phyloP scores from a whole-genome alignment of 2,329 filamentous ascomycete species.

The Davidsoniella australis region DNA sequence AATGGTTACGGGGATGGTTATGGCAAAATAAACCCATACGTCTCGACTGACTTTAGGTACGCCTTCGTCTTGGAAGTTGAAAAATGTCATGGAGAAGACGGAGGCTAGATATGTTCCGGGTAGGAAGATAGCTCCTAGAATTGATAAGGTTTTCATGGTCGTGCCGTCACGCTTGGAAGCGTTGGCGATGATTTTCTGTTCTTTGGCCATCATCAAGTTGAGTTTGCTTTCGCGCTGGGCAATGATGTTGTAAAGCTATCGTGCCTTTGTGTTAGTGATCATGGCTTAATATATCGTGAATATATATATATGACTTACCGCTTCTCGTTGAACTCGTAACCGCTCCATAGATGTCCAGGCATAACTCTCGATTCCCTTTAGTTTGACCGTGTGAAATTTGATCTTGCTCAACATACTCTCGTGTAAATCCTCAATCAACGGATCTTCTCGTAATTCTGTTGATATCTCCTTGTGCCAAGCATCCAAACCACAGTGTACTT shows the following conservation, averaged over 20 bases:
- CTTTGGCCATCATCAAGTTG: constrained; percentile 44
- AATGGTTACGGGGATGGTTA: constrained; percentile 40
- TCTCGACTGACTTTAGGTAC: constrained; percentile 30
- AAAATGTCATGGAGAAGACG: constrained; percentile 50
- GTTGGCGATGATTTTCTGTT: constrained; percentile 41
- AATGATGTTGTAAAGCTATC: constrained; percentile 47
- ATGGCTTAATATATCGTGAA: neutral
- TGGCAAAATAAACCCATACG: constrained; percentile 46
- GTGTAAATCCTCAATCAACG: constrained; percentile 22
- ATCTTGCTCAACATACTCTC: constrained; percentile 34
- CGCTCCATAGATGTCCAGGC: constrained; percentile 44
- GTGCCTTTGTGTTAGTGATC: neutral
- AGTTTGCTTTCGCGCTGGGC: constrained; percentile 47
- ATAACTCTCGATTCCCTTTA: constrained; percentile 45
- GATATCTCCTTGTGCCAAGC: constrained; percentile 21
- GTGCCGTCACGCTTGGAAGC: constrained; percentile 44
- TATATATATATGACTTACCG: constrained; percentile 25
- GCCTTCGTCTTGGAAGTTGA: constrained; percentile 36
- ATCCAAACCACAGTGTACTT: constrained; percentile 31
- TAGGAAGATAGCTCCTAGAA: constrained; percentile 45
- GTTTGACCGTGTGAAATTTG: constrained; percentile 43
- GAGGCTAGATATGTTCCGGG: constrained; percentile 46
- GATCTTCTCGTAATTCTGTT: constrained; percentile 10
- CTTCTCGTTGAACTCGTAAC: constrained; percentile 42
- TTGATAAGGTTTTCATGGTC: constrained; percentile 47